Evolutionary conservation across 352 stramenopile genomes (phyloP).

Genomic region (Elongisporangium senticosum): DNA sequence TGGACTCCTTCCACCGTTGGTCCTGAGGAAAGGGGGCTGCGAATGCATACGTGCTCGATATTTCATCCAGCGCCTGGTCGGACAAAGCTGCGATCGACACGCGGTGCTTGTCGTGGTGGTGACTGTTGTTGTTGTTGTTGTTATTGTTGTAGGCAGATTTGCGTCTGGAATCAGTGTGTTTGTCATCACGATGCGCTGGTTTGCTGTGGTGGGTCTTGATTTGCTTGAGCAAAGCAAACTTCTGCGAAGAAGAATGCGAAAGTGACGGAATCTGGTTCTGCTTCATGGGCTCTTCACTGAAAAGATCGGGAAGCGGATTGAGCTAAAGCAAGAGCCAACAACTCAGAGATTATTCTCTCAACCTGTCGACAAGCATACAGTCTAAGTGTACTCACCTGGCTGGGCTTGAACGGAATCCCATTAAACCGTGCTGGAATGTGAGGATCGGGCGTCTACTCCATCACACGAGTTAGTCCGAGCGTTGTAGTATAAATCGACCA

Average conservation of each 20-base stretch:
- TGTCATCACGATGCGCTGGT: background rate
- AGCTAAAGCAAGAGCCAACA: constrained; percentile 20
- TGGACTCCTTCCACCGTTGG: too few relatives aligned
- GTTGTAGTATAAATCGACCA: too few relatives aligned
- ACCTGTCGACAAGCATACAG: too few relatives aligned
- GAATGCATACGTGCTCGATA: too few relatives aligned
- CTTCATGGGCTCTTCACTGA: constrained; percentile 40
- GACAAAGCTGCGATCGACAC: too few relatives aligned
- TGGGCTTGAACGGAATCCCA: constrained; percentile 47
- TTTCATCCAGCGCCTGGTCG: too few relatives aligned
- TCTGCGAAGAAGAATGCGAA: background rate
- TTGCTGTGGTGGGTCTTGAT: constrained; percentile 5
- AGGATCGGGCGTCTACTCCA: constrained; percentile 35
- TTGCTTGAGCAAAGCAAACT: background rate
- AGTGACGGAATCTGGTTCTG: constrained; percentile 47
- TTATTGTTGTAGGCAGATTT: background rate
- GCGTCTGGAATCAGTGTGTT: background rate
- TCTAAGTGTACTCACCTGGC: too few relatives aligned
- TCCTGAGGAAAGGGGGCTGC: too few relatives aligned
- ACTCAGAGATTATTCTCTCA: background rate
- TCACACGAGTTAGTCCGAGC: background rate
- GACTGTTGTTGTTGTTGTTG: constrained; percentile 8
- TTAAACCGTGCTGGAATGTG: constrained; percentile 61
- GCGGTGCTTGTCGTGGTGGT: background rate
- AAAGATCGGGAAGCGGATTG: constrained; percentile 43